phyloP scores from a whole-genome alignment of 2,329 filamentous ascomycete species.

The Ceratocystis colombiana region DNA sequence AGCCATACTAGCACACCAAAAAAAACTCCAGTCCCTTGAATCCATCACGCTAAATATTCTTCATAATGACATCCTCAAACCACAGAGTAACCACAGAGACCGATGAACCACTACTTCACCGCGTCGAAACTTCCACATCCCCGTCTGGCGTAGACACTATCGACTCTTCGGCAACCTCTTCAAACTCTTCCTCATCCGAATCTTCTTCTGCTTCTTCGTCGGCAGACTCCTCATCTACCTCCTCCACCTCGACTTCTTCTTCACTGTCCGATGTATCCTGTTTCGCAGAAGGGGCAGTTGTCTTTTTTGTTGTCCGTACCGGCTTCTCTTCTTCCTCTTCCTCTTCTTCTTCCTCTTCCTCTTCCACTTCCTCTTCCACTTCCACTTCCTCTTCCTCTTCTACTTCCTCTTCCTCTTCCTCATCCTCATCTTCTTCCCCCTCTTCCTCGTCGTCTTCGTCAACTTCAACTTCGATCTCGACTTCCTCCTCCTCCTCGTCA shows the following conservation, averaged over 20 bases:
- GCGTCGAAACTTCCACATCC: conserved; percentile 20
- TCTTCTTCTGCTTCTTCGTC: neutral
- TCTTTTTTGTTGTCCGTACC: neutral
- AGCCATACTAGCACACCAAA: too few species aligned
- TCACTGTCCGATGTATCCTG: conserved; percentile 7
- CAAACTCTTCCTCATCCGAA: conserved; percentile 19
- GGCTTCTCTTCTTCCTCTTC: conserved; percentile 16
- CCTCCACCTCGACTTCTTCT: neutral
- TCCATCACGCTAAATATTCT: too few species aligned
- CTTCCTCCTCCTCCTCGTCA: conserved; percentile 17
- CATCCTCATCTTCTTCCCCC: neutral
- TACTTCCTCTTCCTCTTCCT: conserved; percentile 8
- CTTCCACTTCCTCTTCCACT: conserved; percentile 35
- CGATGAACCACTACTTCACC: conserved; percentile 4
- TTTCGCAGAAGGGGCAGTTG: neutral
- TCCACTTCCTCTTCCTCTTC: conserved; percentile 26
- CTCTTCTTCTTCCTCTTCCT: conserved; percentile 21
- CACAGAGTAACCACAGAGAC: neutral
- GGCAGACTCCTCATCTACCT: neutral
- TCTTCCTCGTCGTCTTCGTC: conserved; percentile 17
- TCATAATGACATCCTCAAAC: conserved; percentile 9
- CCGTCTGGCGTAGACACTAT: conserved; percentile 24
- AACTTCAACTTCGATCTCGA: conserved; percentile 12
- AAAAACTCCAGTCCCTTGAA: too few species aligned
- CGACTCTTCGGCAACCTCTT: conserved; percentile 18